Base-by-base conservation (phyloP, 2,329 filamentous ascomycete species). In the Aureobasidium sp. region DNA sequence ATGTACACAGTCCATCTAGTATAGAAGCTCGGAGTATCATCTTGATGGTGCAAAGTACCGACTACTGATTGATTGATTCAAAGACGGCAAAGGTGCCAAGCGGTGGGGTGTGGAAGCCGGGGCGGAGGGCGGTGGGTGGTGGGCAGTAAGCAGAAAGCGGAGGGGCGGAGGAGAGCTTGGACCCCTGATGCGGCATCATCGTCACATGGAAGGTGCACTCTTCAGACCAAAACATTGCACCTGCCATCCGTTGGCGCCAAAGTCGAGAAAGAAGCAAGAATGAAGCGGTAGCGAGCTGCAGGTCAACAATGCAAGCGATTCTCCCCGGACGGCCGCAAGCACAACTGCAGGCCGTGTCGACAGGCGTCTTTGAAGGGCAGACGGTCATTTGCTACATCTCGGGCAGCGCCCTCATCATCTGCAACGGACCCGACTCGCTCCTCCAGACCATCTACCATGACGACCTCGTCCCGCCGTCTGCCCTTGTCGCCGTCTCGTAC, bases 371-470 rank as follows among this genome's bases (percentile, higher is more conserved):
- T 87, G 82, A 89, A 69, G 81, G 82, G 67, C 82, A 83, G 70
- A 86, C 88, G 68, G 82, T 93, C 67, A 85, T 90, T 74, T 89
- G 86, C 57, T 99, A 97, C 76, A 88, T 97, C 67, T 94, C 90
- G 64, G 93, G 93, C 70, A 89, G 88, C 75, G 90, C 90, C 65
- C 84, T 97, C 66, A 85, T 94, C 59, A 87, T 99, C 69, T 85
- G 97, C 68, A 83, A 85, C 70, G 88, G 86, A 56, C 84, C 89
- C 58, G 81, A 87, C 65, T 84, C 84, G 61, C 84, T 97, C 65
- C 76, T 96, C 37, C 94, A 99, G 75, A 97, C 92, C 4, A 88
- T 96, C 67, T 96, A 96, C 77, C 87, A 94, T 70, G 89, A 95
- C 70, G 85, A 90, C 67, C 31, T 51, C 11, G 48, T 64, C 2